Base-by-base conservation (phyloP, 2,329 filamentous ascomycete species). In the Emericellopsis atlantica region DNA sequence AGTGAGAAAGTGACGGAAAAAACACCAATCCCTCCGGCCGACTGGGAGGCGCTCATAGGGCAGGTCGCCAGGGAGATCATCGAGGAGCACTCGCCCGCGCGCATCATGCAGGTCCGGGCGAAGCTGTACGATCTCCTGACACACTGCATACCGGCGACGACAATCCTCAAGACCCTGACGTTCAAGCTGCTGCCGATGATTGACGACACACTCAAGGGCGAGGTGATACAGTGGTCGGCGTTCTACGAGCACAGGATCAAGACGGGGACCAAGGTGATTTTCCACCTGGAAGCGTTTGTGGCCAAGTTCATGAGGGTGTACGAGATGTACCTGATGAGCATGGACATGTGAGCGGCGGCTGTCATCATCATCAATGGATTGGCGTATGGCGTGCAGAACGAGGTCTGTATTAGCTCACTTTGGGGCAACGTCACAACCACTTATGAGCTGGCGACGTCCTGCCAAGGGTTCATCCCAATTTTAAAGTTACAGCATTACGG, bases 121-220 rank as follows among this genome's bases (percentile, higher is more conserved):
- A 93, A 95, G 62, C 74, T 98, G n/a, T 98, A 98, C 65, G 92
- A 98, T 56, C 74, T 98, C 29, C 72, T 98, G 37, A 94, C 90
- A 6, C 92, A 98, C 60, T 98, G 93, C 61, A 98, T 98, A 55
- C 92, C 93, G 12, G 76, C 92, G 2, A 95, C 90, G 0, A 93
- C 84, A 1, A 89, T 98, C 47, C 73, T 98, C 51, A 95, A 95
- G 67, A 94, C 87, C 0, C 70, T 98, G 45, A 93, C 90, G 0
- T 96, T 94, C 69, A 94, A 94, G 61, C 72, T 98, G 18, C 80
- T 96, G 51, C 74, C 79, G 0, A 77, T 85, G 55, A 84, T 95
- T 41, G 90, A 96, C 52, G 89, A 95, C 56, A 80, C 74, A 21
- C 66, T 98, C 39, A 96, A 95, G 61, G 78, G 83, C 2, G 90